Evolutionary conservation across 2,329 filamentous ascomycete species (phyloP), one percentile per base, ranked within the genome.

Genomic region (Fusarium miscanthi): DNA sequence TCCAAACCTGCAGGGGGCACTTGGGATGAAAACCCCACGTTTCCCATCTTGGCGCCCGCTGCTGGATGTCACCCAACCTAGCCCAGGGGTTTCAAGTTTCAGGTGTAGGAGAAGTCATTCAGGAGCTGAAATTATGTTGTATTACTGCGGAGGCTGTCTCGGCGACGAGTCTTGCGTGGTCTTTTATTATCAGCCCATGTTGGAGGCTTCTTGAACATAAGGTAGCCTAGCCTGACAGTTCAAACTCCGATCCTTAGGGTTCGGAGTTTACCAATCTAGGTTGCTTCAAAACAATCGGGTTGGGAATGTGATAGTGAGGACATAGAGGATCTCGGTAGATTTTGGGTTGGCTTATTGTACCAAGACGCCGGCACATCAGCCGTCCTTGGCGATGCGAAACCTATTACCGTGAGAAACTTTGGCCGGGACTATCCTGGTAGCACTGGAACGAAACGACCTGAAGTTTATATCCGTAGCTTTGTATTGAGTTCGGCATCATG

Each of bases 221-320:
- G n/a, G n/a, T n/a, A n/a, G n/a, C n/a, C n/a, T n/a, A n/a, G n/a
- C 3, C 16, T 35, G 16, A 7, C 6, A 33, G 0, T 9, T 13
- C 0, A 4, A 12, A 23, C 5, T 23, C 14, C 4, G 0, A 12
- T 2, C 9, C 7, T 5, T 0, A 12, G 17, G 12, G 1, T 17
- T n/a, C 14, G 9, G 11, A 37, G 13, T 14, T 3, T 7, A 5
- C 6, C 3, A 17, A n/a, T 12, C 10, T 1, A 17, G 3, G 27
- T 2, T 5, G 2, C 19, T 16, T 14, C 12, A 45, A 7, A 3
- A 10, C 14, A 8, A 8, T 16, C 2, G 2, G 14, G 21, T 10
- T 16, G 13, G 17, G 9, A 21, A 11, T 30, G 25, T 8, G 9
- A 17, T 2, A 13, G 6, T 1, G 19, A 31, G 13, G 6, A 30